These are phyloP conservation scores for Streptanthus diversifolius DNA, from an alignment of 345 rosid genomes.

Conservation along the genomic window DNA sequence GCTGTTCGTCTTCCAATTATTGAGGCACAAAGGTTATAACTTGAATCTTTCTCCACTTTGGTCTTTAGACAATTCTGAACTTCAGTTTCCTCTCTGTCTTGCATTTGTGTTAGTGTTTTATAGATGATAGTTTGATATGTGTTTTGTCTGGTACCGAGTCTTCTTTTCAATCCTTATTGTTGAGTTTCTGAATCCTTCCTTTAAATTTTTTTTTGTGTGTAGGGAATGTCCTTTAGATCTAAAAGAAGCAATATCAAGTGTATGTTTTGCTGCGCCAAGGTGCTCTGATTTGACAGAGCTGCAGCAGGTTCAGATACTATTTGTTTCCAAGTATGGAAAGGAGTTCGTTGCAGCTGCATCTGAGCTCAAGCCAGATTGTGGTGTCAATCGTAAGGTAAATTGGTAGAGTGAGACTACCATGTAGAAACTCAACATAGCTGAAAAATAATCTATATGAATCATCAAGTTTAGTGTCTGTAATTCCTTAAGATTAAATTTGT, in stretches of 20 bases:
- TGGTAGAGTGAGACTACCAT: background rate
- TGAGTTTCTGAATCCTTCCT: background rate
- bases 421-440: background rate
- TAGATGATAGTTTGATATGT: background rate
- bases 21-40: conserved; percentile 75
- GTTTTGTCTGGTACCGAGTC: background rate
- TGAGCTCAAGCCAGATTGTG: conserved; percentile 92
- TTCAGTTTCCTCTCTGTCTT: background rate
- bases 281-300: conserved; percentile 91
- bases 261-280: conserved; percentile 98
- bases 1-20: conserved; percentile 91
- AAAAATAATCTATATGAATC: background rate
- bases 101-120: background rate
- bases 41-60: background rate
- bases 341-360: conserved; percentile 90
- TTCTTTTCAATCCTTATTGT: background rate
- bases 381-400: conserved; percentile 92
- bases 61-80: background rate
- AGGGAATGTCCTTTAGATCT: conserved; percentile 98
- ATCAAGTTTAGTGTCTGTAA: background rate
- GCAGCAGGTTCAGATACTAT: conserved; percentile 84
- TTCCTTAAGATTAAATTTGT: background rate
- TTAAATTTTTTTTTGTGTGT: no score
- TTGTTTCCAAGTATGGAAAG: conserved; percentile 78
- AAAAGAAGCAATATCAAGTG: conserved; percentile 89